These are phyloP conservation scores for Aspergillus nomiae DNA, from an alignment of 2,329 filamentous ascomycete genomes.

Conservation along the genomic window DNA sequence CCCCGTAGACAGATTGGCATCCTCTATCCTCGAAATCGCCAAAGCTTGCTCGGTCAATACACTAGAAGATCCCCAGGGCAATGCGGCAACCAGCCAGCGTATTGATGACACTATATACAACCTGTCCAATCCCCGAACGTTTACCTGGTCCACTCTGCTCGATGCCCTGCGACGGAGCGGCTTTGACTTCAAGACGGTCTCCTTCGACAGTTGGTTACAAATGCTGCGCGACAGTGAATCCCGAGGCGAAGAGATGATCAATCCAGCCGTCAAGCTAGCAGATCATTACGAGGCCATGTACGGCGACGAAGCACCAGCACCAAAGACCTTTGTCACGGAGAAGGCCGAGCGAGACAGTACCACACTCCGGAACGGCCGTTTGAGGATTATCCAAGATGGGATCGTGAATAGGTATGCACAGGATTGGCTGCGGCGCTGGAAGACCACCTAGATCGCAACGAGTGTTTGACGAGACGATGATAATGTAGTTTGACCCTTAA, in stretches of 20 bases:
- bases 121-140: slow-evolving; percentile 31
- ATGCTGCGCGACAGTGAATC: slow-evolving; percentile 32
- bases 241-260: slow-evolving; percentile 29
- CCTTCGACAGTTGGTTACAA: slow-evolving; percentile 36
- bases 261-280: slow-evolving; percentile 36
- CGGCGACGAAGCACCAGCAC: not conserved
- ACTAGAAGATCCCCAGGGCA: not conserved
- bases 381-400: slow-evolving; percentile 34
- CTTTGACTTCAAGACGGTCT: slow-evolving; percentile 37
- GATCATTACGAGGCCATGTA: slow-evolving; percentile 35
- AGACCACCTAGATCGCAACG: not conserved
- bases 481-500: not conserved
- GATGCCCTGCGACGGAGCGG: slow-evolving; percentile 30
- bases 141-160: slow-evolving; percentile 40
- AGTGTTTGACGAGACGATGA: not conserved
- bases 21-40: slow-evolving; percentile 29
- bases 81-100: not conserved
- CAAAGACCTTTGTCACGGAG: slow-evolving; percentile 27
- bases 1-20: slow-evolving; percentile 32
- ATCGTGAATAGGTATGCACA: slow-evolving; percentile 32
- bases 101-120: slow-evolving; percentile 33
- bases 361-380: slow-evolving; percentile 28
- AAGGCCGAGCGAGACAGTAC: slow-evolving; percentile 32
- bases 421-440: slow-evolving; percentile 34
- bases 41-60: slow-evolving; percentile 14